These are phyloP conservation scores for Ilyonectria sp. DNA, from an alignment of 2,329 filamentous ascomycete genomes.

Conservation along the genomic window DNA sequence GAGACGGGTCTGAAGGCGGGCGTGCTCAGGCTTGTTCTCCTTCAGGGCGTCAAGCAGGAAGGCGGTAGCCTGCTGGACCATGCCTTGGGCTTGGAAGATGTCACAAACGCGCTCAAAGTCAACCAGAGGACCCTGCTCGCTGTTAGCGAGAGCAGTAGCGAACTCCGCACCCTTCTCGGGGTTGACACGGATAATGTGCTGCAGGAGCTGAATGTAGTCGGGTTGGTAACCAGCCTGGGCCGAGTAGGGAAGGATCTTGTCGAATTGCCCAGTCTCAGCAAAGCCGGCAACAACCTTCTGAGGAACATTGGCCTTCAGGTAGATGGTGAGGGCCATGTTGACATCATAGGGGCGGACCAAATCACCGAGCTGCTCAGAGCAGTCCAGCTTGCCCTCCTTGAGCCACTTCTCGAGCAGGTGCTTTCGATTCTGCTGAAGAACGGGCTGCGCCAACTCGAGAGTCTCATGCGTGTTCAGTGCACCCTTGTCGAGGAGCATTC, in stretches of 20 bases:
- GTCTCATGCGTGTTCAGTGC: slow-evolving; percentile 93
- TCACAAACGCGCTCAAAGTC: slow-evolving; percentile 96
- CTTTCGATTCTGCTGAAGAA: slow-evolving; percentile 93
- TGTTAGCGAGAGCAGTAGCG: slow-evolving; percentile 90
- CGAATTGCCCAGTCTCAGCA: slow-evolving; percentile 96
- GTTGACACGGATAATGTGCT: slow-evolving; percentile 92
- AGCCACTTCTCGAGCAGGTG: slow-evolving; percentile 98
- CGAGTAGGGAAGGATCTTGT: slow-evolving; percentile 95
- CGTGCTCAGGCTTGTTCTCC: slow-evolving; percentile 95
- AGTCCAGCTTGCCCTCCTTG: slow-evolving; percentile 94
- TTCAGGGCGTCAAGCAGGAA: slow-evolving; percentile 97
- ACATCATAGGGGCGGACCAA: slow-evolving; percentile 92
- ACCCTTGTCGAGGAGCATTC: slow-evolving; percentile 96
- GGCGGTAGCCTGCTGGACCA: slow-evolving; percentile 98
- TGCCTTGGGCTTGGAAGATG: slow-evolving; percentile 97
- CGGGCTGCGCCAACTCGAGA: slow-evolving; percentile 91
- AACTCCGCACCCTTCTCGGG: slow-evolving; percentile 97
- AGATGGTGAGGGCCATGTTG: slow-evolving; percentile 88
- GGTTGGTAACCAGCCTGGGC: slow-evolving; percentile 89
- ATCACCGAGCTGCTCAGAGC: slow-evolving; percentile 96
- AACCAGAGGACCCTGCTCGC: slow-evolving; percentile 88
- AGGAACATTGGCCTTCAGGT: slow-evolving; percentile 89
- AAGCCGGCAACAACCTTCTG: slow-evolving; percentile 96
- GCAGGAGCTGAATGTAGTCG: slow-evolving; percentile 93
- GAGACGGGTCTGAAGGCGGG: slow-evolving; percentile 91